These are phyloP conservation scores for Triticum monococcum DNA, from an alignment of 176 grass and related monocot species.

Conservation along the genomic window DNA sequence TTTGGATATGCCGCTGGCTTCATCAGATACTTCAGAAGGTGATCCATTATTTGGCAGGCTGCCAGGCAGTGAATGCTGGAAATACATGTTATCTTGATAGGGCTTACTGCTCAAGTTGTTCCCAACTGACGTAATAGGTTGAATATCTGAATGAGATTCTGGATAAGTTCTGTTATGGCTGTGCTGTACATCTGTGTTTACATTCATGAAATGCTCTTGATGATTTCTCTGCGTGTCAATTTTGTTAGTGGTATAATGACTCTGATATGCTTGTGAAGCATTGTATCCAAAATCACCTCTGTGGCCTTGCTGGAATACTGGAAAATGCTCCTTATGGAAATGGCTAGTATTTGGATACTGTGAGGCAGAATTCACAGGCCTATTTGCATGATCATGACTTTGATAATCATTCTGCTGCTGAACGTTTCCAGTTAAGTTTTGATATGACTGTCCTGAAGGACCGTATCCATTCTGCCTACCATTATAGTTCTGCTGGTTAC, in stretches of 20 bases:
- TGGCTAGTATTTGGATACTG: slow-evolving; percentile 35
- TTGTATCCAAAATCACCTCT: slow-evolving; percentile 40
- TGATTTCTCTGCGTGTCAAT: slow-evolving; percentile 24
- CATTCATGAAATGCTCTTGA: slow-evolving; percentile 29
- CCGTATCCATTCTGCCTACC: slow-evolving; percentile 30
- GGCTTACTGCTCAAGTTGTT: slow-evolving; percentile 23
- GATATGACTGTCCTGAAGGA: slow-evolving; percentile 36
- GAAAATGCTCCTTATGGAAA: slow-evolving; percentile 21
- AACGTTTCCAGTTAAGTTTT: slow-evolving; percentile 30
- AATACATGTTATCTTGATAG: slow-evolving; percentile 27
- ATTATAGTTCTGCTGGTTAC: slow-evolving; percentile 35
- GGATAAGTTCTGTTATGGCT: slow-evolving; percentile 34
- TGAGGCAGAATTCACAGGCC: slow-evolving; percentile 3
- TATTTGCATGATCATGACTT: slow-evolving; percentile 22
- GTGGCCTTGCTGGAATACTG: slow-evolving; percentile 41
- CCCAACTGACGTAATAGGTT: neutral
- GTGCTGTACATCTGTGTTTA: slow-evolving; percentile 29
- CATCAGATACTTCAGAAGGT: slow-evolving; percentile 34
- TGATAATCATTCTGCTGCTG: slow-evolving; percentile 1
- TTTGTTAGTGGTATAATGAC: slow-evolving; percentile 28
- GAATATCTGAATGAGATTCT: slow-evolving; percentile 30
- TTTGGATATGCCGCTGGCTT: slow-evolving; percentile 25
- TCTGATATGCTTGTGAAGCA: slow-evolving; percentile 32
- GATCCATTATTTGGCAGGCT: slow-evolving; percentile 22
- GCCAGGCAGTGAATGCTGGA: neutral